Conservation (phyloP, 371 early-diverging fungal species). For the Parasitella parasitica region DNA sequence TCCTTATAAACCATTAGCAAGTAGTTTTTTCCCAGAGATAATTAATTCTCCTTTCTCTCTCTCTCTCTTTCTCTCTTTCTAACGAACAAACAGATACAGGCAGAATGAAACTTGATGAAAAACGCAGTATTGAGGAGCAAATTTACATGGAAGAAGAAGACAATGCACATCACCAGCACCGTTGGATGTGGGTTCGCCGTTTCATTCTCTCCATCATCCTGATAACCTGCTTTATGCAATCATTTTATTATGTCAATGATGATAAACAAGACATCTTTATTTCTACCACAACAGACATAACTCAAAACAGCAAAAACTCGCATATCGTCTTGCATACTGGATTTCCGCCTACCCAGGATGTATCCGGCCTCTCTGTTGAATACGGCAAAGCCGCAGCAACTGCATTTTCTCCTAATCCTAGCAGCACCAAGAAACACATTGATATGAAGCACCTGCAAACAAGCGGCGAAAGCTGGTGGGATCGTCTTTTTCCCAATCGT, state of each 20-base stretch:
- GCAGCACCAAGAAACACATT: not conserved
- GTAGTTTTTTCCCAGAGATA: not conserved
- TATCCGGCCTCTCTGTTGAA: conserved; percentile 21
- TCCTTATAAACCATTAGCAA: not conserved
- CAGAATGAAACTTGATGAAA: conserved; percentile 3
- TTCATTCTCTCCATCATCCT: conserved; percentile 23
- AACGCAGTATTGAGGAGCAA: conserved; percentile 9
- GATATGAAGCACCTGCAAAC: not conserved
- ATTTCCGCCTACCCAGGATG: conserved; percentile 29
- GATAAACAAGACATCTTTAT: not conserved
- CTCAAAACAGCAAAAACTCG: conserved; percentile 2
- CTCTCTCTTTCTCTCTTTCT: not conserved
- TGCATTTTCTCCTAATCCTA: conserved; percentile 33
- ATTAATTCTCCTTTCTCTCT: not conserved
- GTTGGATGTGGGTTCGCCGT: conserved; percentile 34
- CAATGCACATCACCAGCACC: not conserved
- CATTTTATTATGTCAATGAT: not conserved
- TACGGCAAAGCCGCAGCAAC: conserved; percentile 27
- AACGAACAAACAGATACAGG: not conserved
- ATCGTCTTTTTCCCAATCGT: conserved; percentile 32
- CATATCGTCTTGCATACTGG: conserved; percentile 36
- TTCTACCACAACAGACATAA: too few species aligned
- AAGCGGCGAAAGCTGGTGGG: conserved; percentile 42
- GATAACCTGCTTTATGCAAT: not conserved
- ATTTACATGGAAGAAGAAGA: not conserved